Evolutionary conservation across 2,329 filamentous ascomycete genomes (phyloP).

Genomic region (Fusarium scirpi): DNA sequence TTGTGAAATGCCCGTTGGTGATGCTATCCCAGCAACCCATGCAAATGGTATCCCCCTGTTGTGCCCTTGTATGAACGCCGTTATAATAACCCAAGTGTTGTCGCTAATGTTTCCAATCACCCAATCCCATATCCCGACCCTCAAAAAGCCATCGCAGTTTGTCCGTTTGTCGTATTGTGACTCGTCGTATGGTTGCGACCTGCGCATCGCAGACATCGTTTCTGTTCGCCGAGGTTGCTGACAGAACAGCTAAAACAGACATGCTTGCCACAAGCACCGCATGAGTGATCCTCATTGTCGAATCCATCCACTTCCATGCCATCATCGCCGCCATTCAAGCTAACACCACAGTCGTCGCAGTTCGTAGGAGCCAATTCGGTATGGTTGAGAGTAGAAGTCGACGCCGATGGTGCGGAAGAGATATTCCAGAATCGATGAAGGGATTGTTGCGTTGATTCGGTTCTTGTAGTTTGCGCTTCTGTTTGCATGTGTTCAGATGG

Average conservation of each 20-base stretch:
- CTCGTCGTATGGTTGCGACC: slow-evolving; percentile 49
- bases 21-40: slow-evolving; percentile 5
- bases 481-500: slow-evolving; percentile 19
- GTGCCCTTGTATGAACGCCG: slow-evolving; percentile 15
- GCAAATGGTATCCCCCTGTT: slow-evolving; percentile 33
- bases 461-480: slow-evolving; percentile 3
- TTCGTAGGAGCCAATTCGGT: slow-evolving; percentile 46
- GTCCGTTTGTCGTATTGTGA: slow-evolving; percentile 33
- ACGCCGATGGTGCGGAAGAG: slow-evolving; percentile 51
- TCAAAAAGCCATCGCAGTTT: slow-evolving; percentile 42
- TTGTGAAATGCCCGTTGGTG: neutral
- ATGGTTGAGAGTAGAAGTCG: slow-evolving; percentile 39
- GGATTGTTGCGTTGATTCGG: slow-evolving; percentile 58
- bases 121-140: neutral
- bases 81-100: neutral
- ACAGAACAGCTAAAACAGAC: slow-evolving; percentile 72
- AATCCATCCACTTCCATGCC: slow-evolving; percentile 56
- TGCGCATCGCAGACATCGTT: slow-evolving; percentile 66
- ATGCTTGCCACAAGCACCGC: slow-evolving; percentile 64
- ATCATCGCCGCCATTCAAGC: slow-evolving; percentile 44
- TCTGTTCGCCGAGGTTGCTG: slow-evolving; percentile 66
- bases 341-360: slow-evolving; percentile 67
- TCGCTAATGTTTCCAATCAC: neutral
- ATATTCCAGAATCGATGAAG: slow-evolving; percentile 74
- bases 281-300: slow-evolving; percentile 51